phyloP scores from a whole-genome alignment of 768 basidiomycete genomes.

The Rhodocollybia butyracea region DNA sequence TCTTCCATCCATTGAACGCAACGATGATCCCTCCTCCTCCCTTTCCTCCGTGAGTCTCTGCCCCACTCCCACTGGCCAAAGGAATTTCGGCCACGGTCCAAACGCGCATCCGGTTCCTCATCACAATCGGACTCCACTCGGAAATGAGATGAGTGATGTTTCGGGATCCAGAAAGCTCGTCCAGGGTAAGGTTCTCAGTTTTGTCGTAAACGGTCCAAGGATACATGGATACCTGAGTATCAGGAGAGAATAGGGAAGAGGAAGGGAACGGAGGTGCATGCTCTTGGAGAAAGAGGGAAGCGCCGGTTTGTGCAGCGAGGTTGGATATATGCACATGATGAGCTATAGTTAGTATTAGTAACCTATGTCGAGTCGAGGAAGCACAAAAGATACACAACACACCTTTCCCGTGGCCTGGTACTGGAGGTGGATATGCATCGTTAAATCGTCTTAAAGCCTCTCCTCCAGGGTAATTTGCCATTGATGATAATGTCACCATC shows the following conservation, averaged over 20 bases:
- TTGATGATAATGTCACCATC: conserved; percentile 56
- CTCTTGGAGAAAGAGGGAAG: conserved; percentile 80
- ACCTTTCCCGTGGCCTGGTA: conserved; percentile 10
- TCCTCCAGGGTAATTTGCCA: conserved; percentile 88
- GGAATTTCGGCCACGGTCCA: background rate
- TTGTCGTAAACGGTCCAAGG: conserved; percentile 64
- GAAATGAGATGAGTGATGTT: conserved; percentile 62
- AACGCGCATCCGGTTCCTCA: conserved; percentile 13
- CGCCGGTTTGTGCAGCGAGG: conserved; percentile 86
- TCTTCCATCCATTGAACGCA: conserved; percentile 38
- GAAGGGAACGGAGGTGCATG: conserved; percentile 52
- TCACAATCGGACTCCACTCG: conserved; percentile 34
- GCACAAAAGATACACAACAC: conserved; percentile 22
- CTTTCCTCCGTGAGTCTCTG: conserved; percentile 38
- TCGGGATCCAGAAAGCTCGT: conserved; percentile 33
- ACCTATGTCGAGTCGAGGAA: background rate
- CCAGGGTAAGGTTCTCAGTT: conserved; percentile 59
- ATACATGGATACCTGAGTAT: conserved; percentile 10
- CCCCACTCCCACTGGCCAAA: conserved; percentile 12
- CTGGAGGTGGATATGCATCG: conserved; percentile 32
- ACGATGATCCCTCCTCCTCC: conserved; percentile 38
- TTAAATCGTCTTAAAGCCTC: conserved; percentile 66
- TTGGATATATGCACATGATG: conserved; percentile 81
- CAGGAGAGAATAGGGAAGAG: conserved; percentile 9
- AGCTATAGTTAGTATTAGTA: conserved; percentile 13